Conservation (phyloP, 371 early-diverging fungal genomes). For the Dentiscutata heterogama region DNA sequence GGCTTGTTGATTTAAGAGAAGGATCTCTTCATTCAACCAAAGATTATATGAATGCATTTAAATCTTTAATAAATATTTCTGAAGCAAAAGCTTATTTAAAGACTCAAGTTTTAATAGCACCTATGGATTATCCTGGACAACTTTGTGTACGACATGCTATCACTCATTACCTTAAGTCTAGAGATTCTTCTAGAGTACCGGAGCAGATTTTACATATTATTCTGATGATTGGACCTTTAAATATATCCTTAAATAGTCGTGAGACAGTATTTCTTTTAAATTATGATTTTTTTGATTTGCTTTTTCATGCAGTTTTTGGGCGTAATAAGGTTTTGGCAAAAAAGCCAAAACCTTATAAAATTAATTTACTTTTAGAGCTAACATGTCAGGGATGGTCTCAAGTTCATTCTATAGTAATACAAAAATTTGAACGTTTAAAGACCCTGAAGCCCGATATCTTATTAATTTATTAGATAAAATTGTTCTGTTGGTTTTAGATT, state of each 20-base stretch:
- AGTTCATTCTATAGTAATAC: neutral
- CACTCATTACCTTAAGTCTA: neutral
- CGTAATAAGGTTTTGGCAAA: neutral
- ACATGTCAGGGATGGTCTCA: slow-evolving; percentile 7
- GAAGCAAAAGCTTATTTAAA: neutral
- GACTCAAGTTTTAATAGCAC: neutral
- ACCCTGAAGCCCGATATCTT: slow-evolving; percentile 6
- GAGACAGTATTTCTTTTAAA: slow-evolving; percentile 13
- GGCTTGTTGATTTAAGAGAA: neutral
- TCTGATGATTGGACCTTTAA: slow-evolving; percentile 18
- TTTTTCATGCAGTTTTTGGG: slow-evolving; percentile 11
- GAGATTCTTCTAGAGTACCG: neutral
- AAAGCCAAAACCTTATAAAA: slow-evolving; percentile 11
- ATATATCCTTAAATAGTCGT: slow-evolving; percentile 11
- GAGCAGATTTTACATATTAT: slow-evolving; percentile 2
- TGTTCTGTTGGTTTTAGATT: slow-evolving; percentile 17
- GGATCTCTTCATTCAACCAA: neutral
- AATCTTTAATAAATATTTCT: neutral
- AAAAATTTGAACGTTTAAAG: slow-evolving; percentile 34
- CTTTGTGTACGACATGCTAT: neutral
- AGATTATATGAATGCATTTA: slow-evolving; percentile 20
- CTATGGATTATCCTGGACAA: slow-evolving; percentile 18
- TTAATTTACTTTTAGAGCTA: slow-evolving; percentile 26
- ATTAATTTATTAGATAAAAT: slow-evolving; percentile 30
- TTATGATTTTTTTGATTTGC: slow-evolving; percentile 17